Percentiles rank a stretch among this genome's conserved stretches.
Evolutionary conservation across 345 rosid species (phyloP).

Genomic region (Psidium friedrichsthalianum): DNA sequence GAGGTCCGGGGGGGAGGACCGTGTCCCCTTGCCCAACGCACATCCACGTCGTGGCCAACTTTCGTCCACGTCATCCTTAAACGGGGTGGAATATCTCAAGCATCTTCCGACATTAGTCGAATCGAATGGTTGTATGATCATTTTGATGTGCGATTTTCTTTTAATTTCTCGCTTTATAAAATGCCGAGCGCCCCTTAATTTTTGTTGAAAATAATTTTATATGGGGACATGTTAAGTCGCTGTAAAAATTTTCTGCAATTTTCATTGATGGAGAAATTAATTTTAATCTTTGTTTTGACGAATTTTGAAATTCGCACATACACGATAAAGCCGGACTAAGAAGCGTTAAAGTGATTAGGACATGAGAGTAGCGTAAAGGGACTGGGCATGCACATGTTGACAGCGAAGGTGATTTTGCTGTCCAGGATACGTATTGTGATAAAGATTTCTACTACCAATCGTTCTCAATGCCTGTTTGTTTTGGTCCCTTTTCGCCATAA

Average conservation of each 20-base stretch:
- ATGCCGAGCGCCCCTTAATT: not conserved
- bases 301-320: not conserved
- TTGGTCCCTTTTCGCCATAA: not conserved
- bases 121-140: not conserved
- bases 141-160: not conserved
- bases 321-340: not conserved
- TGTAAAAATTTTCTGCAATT: not conserved
- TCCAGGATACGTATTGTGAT: not conserved
- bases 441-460: not conserved
- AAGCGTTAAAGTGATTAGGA: not conserved
- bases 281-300: not conserved
- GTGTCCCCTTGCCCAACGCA: not conserved
- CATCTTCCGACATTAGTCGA: not conserved
- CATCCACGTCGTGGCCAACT: not conserved
- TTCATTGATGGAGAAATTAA: not conserved
- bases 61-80: not conserved
- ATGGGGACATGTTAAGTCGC: not conserved
- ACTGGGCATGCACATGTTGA: not conserved
- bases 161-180: not conserved
- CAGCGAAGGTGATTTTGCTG: not conserved
- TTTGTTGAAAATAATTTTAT: not conserved
- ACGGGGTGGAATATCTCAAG: not conserved
- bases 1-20: not conserved
- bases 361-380: not conserved
- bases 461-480: not conserved